Conservation (phyloP, 306 rosid species). For the Dryas alaskensis region DNA sequence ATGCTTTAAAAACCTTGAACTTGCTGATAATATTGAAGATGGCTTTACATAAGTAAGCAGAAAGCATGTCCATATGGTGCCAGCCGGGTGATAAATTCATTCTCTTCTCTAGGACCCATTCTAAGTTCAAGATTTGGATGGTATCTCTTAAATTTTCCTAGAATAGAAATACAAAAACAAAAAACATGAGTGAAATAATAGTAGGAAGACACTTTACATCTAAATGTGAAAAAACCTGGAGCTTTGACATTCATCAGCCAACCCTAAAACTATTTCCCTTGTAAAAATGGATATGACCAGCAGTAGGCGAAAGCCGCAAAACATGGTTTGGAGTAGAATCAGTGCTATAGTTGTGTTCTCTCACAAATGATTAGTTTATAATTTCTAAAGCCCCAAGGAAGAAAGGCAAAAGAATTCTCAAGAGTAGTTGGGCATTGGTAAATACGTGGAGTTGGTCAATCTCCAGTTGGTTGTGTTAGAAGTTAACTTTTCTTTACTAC, state of each 20-base stretch:
- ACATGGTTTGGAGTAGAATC: neutral
- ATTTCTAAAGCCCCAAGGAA: neutral
- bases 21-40: neutral
- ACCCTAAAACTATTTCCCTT: neutral
- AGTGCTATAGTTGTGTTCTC: neutral
- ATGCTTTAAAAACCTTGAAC: constrained; percentile 13
- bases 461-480: neutral
- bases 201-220: neutral
- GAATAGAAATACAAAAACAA: neutral
- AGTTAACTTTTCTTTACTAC: neutral
- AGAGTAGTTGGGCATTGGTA: neutral
- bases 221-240: neutral
- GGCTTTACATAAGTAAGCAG: neutral
- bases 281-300: neutral
- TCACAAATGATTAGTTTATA: neutral
- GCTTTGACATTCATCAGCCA: neutral
- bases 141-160: neutral
- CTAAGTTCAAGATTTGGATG: neutral
- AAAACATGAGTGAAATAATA: neutral
- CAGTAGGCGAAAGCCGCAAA: neutral
- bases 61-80: constrained; percentile 6
- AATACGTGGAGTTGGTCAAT: neutral
- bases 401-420: neutral
- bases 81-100: neutral
- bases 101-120: neutral